Evolutionary conservation across 306 rosid species (phyloP).

Genomic region (Cucurbita maxima): DNA sequence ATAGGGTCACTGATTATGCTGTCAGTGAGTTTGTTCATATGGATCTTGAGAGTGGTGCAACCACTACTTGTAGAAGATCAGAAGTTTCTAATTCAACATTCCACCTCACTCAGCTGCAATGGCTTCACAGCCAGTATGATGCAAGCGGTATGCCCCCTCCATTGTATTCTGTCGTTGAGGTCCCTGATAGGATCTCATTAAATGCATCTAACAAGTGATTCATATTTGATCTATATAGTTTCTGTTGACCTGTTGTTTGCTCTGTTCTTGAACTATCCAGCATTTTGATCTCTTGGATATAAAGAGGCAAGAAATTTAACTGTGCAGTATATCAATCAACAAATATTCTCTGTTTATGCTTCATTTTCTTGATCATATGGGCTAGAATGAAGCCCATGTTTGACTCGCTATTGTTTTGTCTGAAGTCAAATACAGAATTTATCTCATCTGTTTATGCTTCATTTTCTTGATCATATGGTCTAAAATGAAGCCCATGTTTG

Average conservation of each 20-base stretch:
- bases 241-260: not conserved
- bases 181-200: not conserved
- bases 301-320: too few species aligned
- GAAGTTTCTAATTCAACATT: slow-evolving; percentile 52
- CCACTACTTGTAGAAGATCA: slow-evolving; percentile 59
- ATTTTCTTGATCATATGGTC: too few species aligned
- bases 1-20: slow-evolving; percentile 48
- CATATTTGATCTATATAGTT: not conserved
- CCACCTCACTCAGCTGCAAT: slow-evolving; percentile 65
- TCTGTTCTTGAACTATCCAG: not conserved
- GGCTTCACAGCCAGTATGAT: slow-evolving; percentile 65
- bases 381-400: too few species aligned
- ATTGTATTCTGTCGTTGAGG: not conserved
- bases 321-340: too few species aligned
- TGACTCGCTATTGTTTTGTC: too few species aligned
- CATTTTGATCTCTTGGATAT: too few species aligned
- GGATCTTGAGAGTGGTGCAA: slow-evolving; percentile 59
- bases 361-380: too few species aligned
- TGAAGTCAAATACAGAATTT: too few species aligned
- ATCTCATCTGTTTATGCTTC: too few species aligned
- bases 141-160: slow-evolving; percentile 25
- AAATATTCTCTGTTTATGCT: too few species aligned
- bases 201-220: not conserved
- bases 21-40: slow-evolving; percentile 57
- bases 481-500: too few species aligned